Evolutionary conservation across 495 filamentous ascomycete genomes (phyloP).

Genomic region (Penicillium canariense): DNA sequence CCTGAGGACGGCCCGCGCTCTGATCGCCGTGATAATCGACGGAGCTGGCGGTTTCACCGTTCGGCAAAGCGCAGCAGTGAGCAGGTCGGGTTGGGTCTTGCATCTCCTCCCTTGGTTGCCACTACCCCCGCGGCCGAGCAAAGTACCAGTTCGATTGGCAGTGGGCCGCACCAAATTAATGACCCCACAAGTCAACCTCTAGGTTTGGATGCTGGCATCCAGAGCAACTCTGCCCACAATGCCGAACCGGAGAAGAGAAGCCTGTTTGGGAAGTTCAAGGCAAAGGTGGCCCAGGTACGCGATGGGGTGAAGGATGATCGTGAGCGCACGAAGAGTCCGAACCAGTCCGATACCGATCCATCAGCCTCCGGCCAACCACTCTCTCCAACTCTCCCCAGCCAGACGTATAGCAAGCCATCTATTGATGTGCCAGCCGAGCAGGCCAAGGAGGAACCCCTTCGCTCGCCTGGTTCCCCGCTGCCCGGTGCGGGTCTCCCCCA

Average conservation of each 20-base stretch:
- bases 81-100: constrained; percentile 41
- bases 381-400: constrained; percentile 22
- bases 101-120: constrained; percentile 53
- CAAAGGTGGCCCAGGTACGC: constrained; percentile 75
- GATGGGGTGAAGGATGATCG: constrained; percentile 65
- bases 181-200: constrained; percentile 42
- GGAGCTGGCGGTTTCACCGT: constrained; percentile 68
- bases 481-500: constrained; percentile 36
- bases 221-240: constrained; percentile 31
- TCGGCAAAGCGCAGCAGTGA: constrained; percentile 55
- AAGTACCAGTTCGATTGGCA: constrained; percentile 69
- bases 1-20: constrained; percentile 57
- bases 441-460: constrained; percentile 21
- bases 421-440: constrained; percentile 28
- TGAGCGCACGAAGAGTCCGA: constrained; percentile 55
- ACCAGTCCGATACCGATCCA: constrained; percentile 33
- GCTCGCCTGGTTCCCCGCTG: constrained; percentile 35
- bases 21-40: constrained; percentile 60
- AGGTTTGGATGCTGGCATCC: constrained; percentile 38
- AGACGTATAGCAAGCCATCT: constrained; percentile 22
- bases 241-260: constrained; percentile 61
- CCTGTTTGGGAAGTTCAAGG: constrained; percentile 80
- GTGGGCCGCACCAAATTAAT: constrained; percentile 42
- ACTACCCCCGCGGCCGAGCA: constrained; percentile 63
- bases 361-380: constrained; percentile 25